Base-by-base conservation (phyloP, 1,139 yeast genomes). In the Geotrichum europaeum region DNA sequence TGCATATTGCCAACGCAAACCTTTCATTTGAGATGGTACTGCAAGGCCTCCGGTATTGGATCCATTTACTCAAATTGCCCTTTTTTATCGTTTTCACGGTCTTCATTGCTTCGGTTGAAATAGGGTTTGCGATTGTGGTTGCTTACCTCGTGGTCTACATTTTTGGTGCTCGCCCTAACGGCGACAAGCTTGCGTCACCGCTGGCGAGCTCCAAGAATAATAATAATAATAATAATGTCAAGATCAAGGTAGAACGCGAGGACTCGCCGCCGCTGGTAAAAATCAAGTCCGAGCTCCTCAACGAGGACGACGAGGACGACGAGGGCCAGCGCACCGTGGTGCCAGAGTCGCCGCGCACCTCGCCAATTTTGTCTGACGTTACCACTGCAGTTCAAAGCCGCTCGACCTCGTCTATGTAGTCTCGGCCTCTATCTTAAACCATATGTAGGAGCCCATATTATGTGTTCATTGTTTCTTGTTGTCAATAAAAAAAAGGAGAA, bases 11-110 rank as follows among this genome's bases (percentile, higher is more conserved):
- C 5, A 9, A 18, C 10, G 55, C 58, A 2, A 7, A 20, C 2
- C 55, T 56, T 13, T 24, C 43, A 13, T 40, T 56, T 20, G 28
- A 51, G 7, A 51, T 54, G 20, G 51, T 51, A 32, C 47, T 32
- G 20, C 52, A 30, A 20, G 58, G 58, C n/a, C 30, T 56, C 22
- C 34, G 58, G 2, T 49, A 32, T 6, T 56, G 58, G 58, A 51
- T 56, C 49, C 47, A 56, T 20, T 51, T 51, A 24, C 52, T 51
- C 43, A 22, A 54, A n/a, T 12, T 51, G 2, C 25, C 52, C 13
- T 28, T 56, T 15, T 56, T 56, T 30, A 4, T 56, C 1, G 34
- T 51, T 9, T 54, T 36, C 6, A 54, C 58, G 10, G 45, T 13
- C 18, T 51, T 43, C 18, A 56, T 56, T 10, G 51, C 55, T 45